Evolutionary conservation across 352 stramenopile genomes (phyloP).

Genomic region (Aphanomyces cochlioides): DNA sequence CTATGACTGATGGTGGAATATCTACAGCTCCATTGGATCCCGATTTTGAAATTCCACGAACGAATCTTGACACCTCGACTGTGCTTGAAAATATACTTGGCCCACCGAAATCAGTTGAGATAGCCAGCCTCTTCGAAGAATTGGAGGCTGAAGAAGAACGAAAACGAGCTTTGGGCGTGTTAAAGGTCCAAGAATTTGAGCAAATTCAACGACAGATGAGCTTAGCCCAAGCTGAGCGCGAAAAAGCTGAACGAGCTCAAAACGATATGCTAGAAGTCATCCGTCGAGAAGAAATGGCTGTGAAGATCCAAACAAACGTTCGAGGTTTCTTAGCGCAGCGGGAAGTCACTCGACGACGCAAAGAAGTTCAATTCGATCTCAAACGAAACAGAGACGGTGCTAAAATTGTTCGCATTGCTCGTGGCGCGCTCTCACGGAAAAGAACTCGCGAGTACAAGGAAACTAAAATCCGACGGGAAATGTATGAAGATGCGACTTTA

Average conservation of each 20-base stretch:
- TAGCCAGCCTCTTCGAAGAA: slow-evolving; percentile 73
- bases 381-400: slow-evolving; percentile 50
- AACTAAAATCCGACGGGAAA: slow-evolving; percentile 30
- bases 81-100: neutral
- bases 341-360: slow-evolving; percentile 38
- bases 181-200: slow-evolving; percentile 33
- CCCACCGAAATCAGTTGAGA: slow-evolving; percentile 34
- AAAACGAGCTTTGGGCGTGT: slow-evolving; percentile 30
- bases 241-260: neutral
- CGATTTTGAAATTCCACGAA: neutral
- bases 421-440: slow-evolving; percentile 56
- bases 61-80: no score
- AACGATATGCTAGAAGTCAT: neutral
- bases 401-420: slow-evolving; percentile 60
- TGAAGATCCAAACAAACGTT: slow-evolving; percentile 53
- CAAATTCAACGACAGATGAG: slow-evolving; percentile 33
- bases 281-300: slow-evolving; percentile 24
- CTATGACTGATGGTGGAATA: neutral
- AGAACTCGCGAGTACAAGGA: slow-evolving; percentile 39
- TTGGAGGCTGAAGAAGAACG: slow-evolving; percentile 60
- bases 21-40: neutral
- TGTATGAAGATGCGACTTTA: slow-evolving; percentile 38
- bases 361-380: slow-evolving; percentile 38
- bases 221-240: slow-evolving; percentile 10
- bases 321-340: slow-evolving; percentile 49